A percentile compares a stretch with the other conserved stretches of the same genome.
phyloP scores from a whole-genome alignment of 75 land plant species.

The Selaginella moellendorffii region DNA sequence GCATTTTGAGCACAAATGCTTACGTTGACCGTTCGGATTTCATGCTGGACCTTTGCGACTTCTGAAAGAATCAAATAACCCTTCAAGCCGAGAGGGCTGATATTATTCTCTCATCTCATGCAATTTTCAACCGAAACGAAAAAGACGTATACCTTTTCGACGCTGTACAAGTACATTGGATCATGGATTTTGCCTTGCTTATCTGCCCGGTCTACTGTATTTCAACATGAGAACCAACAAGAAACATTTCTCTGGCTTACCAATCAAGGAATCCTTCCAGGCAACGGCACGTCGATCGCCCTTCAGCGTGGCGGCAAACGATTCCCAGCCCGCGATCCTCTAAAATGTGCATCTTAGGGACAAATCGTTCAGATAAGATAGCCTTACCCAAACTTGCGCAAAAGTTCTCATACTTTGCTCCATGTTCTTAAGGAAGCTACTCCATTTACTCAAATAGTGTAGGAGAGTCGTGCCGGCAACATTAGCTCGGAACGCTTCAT shows the following conservation, averaged over 20 bases:
- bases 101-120: neutral
- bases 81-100: slow-evolving; percentile 24
- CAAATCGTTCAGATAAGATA: neutral
- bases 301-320: slow-evolving; percentile 21
- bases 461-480: slow-evolving; percentile 17
- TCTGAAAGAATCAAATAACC: slow-evolving; percentile 91
- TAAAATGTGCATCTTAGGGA: slow-evolving; percentile 17
- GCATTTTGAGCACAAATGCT: slow-evolving; percentile 75
- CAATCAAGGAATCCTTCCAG: neutral
- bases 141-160: slow-evolving; percentile 57
- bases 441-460: slow-evolving; percentile 23
- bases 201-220: slow-evolving; percentile 65
- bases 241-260: neutral
- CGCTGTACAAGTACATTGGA: slow-evolving; percentile 73
- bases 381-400: slow-evolving; percentile 26
- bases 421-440: slow-evolving; percentile 17
- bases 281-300: slow-evolving; percentile 25
- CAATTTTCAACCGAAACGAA: neutral
- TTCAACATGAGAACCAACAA: slow-evolving; percentile 2
- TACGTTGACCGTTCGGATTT: slow-evolving; percentile 59
- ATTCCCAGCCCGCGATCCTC: slow-evolving; percentile 56
- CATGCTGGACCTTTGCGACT: slow-evolving; percentile 58
- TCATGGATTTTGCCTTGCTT: slow-evolving; percentile 50
- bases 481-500: no score
- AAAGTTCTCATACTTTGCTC: slow-evolving; percentile 17